Conservation (phyloP, 331 rosid genomes). For the Phaseolus coccineus region DNA sequence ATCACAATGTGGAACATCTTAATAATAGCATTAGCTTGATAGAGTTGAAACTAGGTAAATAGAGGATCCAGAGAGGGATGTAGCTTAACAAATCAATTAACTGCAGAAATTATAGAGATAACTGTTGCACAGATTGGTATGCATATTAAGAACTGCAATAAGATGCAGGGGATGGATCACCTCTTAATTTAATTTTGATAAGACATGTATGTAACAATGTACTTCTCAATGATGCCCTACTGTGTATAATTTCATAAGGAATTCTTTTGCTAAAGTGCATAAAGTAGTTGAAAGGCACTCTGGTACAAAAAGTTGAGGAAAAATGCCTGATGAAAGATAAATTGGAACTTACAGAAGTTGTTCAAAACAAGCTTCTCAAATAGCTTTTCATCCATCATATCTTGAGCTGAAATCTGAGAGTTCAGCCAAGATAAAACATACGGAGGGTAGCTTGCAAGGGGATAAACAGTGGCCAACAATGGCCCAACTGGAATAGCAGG, state of each 20-base stretch:
- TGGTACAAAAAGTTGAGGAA: neutral
- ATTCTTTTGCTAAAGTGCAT: neutral
- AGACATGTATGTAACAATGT: constrained; percentile 13
- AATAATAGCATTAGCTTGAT: no score
- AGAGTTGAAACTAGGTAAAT: no score
- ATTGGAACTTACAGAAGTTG: constrained; percentile 69
- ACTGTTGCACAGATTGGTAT: neutral
- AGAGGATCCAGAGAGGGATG: no score
- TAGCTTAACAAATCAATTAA: neutral
- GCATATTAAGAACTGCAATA: constrained; percentile 18
- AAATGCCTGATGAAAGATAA: neutral
- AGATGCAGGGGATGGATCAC: neutral
- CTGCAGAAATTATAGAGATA: neutral
- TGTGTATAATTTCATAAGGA: neutral
- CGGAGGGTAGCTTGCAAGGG: constrained; percentile 65
- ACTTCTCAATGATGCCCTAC: neutral
- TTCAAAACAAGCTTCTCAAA: constrained; percentile 75
- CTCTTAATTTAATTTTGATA: neutral
- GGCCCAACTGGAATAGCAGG: constrained; percentile 83
- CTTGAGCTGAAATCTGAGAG: constrained; percentile 74
- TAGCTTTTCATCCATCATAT: constrained; percentile 76
- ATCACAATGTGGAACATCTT: neutral
- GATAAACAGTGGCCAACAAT: constrained; percentile 63
- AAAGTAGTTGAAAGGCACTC: neutral
- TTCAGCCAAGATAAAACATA: constrained; percentile 72